Conservation (phyloP, 78 protist genomes). For the Dictyostelium citrinum region DNA sequence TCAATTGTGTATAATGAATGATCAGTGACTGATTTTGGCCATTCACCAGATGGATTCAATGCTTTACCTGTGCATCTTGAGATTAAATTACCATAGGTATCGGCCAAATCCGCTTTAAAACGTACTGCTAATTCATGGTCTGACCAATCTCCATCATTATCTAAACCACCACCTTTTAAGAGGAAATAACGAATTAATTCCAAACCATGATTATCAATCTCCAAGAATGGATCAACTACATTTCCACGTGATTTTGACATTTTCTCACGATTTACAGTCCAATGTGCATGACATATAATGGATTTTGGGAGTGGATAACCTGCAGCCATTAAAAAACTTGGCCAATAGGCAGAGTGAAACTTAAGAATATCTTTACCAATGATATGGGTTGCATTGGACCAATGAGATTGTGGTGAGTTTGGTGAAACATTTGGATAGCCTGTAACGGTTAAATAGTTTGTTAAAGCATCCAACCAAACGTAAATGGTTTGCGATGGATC, state of each 20-base stretch:
- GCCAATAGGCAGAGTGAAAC: constrained; percentile 98
- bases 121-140: constrained; percentile 11
- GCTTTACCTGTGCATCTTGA: constrained; percentile 52
- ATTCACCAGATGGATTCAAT: constrained; percentile 16
- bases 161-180: constrained; percentile 75
- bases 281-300: constrained; percentile 91
- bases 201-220: constrained; percentile 73
- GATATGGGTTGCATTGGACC: constrained; percentile 84
- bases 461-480: constrained; percentile 98
- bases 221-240: constrained; percentile 83
- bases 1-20: neutral
- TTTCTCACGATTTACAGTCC: constrained; percentile 90
- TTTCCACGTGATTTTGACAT: constrained; percentile 88
- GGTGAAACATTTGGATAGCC: constrained; percentile 64
- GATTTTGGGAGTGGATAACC: constrained; percentile 63
- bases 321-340: constrained; percentile 91
- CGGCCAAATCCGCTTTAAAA: constrained; percentile 77
- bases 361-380: constrained; percentile 97
- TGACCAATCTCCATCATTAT: constrained; percentile 85
- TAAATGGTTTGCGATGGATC: constrained; percentile 93
- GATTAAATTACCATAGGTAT: constrained; percentile 70
- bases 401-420: neutral
- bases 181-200: constrained; percentile 76
- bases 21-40: neutral
- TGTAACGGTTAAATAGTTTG: constrained; percentile 94